Base-by-base conservation (phyloP, 257 asterid species). In the Forsythia suspensa region DNA sequence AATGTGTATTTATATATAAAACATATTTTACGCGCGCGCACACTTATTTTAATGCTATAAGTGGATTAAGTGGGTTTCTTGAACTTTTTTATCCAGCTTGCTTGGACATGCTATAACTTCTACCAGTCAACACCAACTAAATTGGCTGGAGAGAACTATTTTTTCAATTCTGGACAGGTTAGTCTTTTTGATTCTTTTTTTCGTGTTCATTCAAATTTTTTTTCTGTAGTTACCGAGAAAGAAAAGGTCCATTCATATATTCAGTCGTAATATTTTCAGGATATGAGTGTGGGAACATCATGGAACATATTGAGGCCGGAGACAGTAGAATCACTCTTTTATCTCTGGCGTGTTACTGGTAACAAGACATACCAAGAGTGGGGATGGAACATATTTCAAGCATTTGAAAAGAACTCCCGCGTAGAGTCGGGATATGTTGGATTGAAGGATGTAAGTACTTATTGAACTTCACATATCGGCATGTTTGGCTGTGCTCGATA, bases 241-340 rank as follows among this genome's bases (percentile, higher is more conserved):
- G 34, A 29, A 29, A 29, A 29, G 34, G 34, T 29, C 34, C 34
- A 29, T 29, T 29, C 34, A 29, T 29, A 29, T 29, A 29, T 29
- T 29, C 34, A 29, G 34, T 29, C 2, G 34, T 29, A 1, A 29
- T 29, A 29, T 29, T 29, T 67, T 76, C 86, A 96, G 99, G 99
- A 94, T 65, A 91, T 96, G 98, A 92, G 89, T 37, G 99, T 96
- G 69, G 99, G 99, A 83, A 96, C 99, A 71, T 96, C 99, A 46
- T 94, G 99, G 98, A 96, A 94, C 88, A 96, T 94, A 88, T 85
- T 96, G 85, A 89, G 99, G 94, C 99, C 99, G 37, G 99, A 96
- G 90, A 96, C 99, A 77, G 95, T 96, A 37, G 99, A 96, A 84
- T 96, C 99, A 34, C 98, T 96, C 80, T 96, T 96, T 77, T 94